Evolutionary conservation across 78 protist species (phyloP), one percentile per base, ranked within the genome.

Genomic region (Dictyostelium purpureum): DNA sequence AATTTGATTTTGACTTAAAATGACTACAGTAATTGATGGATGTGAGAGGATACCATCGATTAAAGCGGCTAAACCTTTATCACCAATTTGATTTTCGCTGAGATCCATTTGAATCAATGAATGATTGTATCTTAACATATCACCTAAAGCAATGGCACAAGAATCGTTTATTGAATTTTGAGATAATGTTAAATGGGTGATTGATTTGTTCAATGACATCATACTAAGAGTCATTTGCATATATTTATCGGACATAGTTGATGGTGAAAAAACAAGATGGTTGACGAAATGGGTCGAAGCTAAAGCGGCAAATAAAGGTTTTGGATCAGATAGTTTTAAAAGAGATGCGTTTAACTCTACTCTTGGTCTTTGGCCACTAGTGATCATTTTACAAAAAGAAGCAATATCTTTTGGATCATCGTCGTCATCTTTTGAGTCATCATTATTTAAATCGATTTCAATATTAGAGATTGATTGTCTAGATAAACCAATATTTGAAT

Each of bases 31-130:
- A 31, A 85, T 45, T 1, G 92, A 70, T 28, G 92, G 92, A 85
- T 85, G 92, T 28, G 92, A 70, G 21, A 85, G n/a, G 5, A 85
- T 42, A 43, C 92, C 92, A 45, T 85, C 92, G 0, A 85, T 54
- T 0, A 85, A 33, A 0, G 79, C 21, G 0, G 38, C 51, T 18
- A 73, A 43, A n/a, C 92, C 92, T 3, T 35, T 57, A 35, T 85
- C 75, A 24, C 40, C 66, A 16, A 85, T 85, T 4, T 42, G 21
- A 43, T 59, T 52, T 11, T 85, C 92, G 21, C 54, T 73, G 37
- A 85, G n/a, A 40, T 85, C 92, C 37, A 85, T 69, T 57, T 70
- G 80, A 10, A 77, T 47, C 45, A 85, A 26, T 21, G 92, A 45
- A 35, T 73, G 83, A 43, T 85, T 85, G 42, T 52, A 85, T 45